Conservation (phyloP, 768 basidiomycete species). For the Panaeolus cyanescens region DNA sequence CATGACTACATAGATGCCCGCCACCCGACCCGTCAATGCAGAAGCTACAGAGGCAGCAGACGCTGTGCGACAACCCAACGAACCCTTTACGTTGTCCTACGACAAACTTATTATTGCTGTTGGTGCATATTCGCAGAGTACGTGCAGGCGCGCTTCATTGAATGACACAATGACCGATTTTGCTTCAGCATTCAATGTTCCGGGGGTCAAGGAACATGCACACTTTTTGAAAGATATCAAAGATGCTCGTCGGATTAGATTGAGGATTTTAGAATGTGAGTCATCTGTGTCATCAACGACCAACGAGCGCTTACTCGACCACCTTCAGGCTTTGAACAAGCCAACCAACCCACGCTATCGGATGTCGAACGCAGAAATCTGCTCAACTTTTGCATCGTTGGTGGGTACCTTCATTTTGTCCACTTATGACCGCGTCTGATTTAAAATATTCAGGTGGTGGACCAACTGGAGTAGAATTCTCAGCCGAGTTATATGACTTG, state of each 20-base stretch:
- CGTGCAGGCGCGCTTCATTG: constrained; percentile 12
- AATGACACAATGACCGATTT: constrained; percentile 6
- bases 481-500: constrained; percentile 81
- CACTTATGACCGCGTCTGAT: not conserved
- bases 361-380: constrained; percentile 75
- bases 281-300: not conserved
- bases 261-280: constrained; percentile 73
- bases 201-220: constrained; percentile 80
- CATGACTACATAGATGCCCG: constrained; percentile 51
- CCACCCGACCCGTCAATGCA: constrained; percentile 47
- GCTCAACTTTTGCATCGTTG: constrained; percentile 87
- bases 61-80: constrained; percentile 3
- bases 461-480: constrained; percentile 81
- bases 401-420: constrained; percentile 33
- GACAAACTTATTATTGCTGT: constrained; percentile 86
- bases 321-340: constrained; percentile 75
- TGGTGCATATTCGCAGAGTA: constrained; percentile 85
- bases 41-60: constrained; percentile 25
- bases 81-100: constrained; percentile 60
- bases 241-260: constrained; percentile 72
- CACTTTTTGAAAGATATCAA: constrained; percentile 82
- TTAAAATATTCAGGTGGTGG: constrained; percentile 55
- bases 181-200: constrained; percentile 60
- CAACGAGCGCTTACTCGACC: not conserved
- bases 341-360: constrained; percentile 76